Base-by-base conservation (phyloP, 2,329 filamentous ascomycete genomes). In the Aspergillus glaucus region DNA sequence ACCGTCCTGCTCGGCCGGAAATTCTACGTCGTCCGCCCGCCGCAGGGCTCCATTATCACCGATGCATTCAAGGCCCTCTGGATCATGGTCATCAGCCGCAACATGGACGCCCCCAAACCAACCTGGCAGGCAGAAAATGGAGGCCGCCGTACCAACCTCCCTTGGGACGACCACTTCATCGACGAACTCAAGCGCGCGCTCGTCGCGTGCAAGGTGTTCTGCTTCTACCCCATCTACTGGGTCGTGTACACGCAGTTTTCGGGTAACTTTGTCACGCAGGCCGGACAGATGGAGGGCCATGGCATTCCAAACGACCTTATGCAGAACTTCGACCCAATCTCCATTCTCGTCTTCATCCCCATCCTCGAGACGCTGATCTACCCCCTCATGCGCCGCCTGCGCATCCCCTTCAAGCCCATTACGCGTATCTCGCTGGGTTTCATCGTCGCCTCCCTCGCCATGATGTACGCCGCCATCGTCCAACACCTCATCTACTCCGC, bases 271-370 rank as follows among this genome's bases (percentile, higher is more conserved):
- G 79, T 83, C 56, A 82, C 82, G 10, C 85, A 88, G 66, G 78
- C 77, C 46, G 72, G 69, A n/a, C 74, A 74, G 52, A 80, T 81
- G 85, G 59, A 78, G 46, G 79, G 84, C 2, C 75, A 85, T 61
- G 85, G 86, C 28, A 78, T 88, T 3, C 87, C 87, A 60, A 91
- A 91, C 73, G 87, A 91, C 62, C 72, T 90, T 49, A 79, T 91
- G 59, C 79, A 83, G 64, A 89, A 89, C 69, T 74, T 91, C 37
- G 84, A 90, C 66, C 85, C 87, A 5, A 80, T 91, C 55, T 80
- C 85, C 22, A 80, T 90, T 53, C 79, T 91, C 58, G 81, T 91
- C 61, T 79, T 90, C 67, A 85, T 89, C 44, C 86, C 86, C 2
- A 70, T 90, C 53, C 78, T 83, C 54, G 86, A 91, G 62, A 75